Evolutionary conservation across 768 basidiomycete species (phyloP), one percentile per base, ranked within the genome.

Genomic region (Trametes villosa): DNA sequence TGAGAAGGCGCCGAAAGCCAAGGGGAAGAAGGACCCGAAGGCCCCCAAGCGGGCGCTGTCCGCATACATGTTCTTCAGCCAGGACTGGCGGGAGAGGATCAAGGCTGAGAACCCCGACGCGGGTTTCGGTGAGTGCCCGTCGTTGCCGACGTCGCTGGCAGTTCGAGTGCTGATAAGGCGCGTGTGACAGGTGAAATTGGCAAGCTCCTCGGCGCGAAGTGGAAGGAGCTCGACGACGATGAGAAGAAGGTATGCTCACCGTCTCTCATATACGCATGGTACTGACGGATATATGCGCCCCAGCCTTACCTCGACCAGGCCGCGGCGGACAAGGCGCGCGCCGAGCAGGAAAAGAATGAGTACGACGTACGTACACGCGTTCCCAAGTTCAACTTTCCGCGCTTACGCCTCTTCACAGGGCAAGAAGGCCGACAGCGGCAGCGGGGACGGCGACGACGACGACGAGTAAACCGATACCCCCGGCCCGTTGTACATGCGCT

Each of bases 1-100:
- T 24, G 88, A 89, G 68, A 86, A 86, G 67, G 77, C 80, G 20
- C 62, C 79, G 36, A 76, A 69, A 20, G 71, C 81, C 65, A 86
- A 86, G 71, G 74, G 75, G 60, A 86, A 89, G 78, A 94, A 92
- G 77, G 88, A 94, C 74, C 85, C 84, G 62, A 89, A 90, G 75
- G 86, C 88, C 45, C 94, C 94, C 62, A 97, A 98, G 80, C 87
- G 95, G 54, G 91, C 93, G 0, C 83, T 97, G 46, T 97, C 95
- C 30, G 94, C 96, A 40, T 98, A 97, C 81, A 97, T 98, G 96
- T 95, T 95, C 89, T 98, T 98, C 83, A 88, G 86, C 68, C 92
- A 95, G 75, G 96, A 94, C 75, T 91, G 93, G 92, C 85, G 96
- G 72, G 91, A 96, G 77, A 86, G 91, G 73, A 92, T 98, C 83